Evolutionary conservation across 1,284 basidiomycete genomes (phyloP), one percentile per base, ranked within the genome.

Genomic region (Rhodotorula sp.): DNA sequence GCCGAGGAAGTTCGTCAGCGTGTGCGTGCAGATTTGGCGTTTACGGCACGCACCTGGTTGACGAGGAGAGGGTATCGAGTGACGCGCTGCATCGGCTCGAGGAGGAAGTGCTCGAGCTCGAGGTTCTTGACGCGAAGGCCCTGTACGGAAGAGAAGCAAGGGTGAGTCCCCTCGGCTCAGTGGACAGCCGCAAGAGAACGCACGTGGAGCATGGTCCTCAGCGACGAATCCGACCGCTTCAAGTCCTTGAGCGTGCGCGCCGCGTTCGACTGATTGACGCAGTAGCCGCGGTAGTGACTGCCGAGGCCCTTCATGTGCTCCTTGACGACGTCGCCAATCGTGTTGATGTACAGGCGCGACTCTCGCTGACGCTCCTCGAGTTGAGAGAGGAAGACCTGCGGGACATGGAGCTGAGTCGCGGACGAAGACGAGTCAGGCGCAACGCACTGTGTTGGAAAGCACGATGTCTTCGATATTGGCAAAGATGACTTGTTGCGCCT

Each of bases 81-180:
- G 63, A 96, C 87, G 20, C 94, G 88, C 87, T 97, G 94, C 94
- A 97, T 97, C 0, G 94, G 94, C 27, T 88, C 88, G 10, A 98
- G 86, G 47, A 98, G 81, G 80, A 94, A 97, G 74, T 90, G 92
- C 1, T 92, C 91, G 11, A 98, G 81, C 78, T 97, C 94, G 20
- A 98, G 82, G 74, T 92, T 87, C 32, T 84, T 85, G 69, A 90
- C 87, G 62, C 89, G 84, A 22, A 92, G 82, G 48, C 81, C 82
- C 88, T 91, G 72, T 22, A 47, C n/a, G 55, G 27, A 3, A n/a
- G 34, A 5, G 11, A 68, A 56, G 29, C 3, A 44, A 44, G 39
- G 39, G 39, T 44, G 7, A 20, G 59, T 62, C 59, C 20, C 55
- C 39, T 19, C 29, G 9, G 4, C 7, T 4, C 27, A 20, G 48